Base-by-base conservation (phyloP, 2,329 filamentous ascomycete genomes). In the Ceratocystis huliohia region DNA sequence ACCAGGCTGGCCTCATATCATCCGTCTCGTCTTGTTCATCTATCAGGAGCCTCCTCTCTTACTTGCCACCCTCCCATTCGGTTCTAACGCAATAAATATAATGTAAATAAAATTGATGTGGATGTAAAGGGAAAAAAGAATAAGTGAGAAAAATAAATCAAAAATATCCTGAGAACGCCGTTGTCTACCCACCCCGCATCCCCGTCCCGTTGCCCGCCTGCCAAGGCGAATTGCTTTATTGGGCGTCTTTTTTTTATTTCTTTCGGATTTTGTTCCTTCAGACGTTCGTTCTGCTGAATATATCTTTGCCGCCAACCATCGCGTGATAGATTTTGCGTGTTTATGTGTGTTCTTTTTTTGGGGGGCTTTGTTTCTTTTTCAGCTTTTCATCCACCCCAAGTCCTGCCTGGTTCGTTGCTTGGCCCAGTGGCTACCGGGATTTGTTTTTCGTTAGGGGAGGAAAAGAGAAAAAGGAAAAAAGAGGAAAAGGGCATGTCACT, bases 51-150 rank as follows among this genome's bases (percentile, higher is more conserved):
- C 6, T 33, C 30, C 6, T 33, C 30, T 41, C 37, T 41, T 41
- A 41, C 37, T 41, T 8, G 2, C 37, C 37, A 41, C 10, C 37
- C 45, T n/a, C 45, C 45, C 20, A 48, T 10, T 48, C 45, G 5
- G 5, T 10, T 56, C 6, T 56, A 15, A 20, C 10, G 50, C 22
- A 50, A 20, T 22, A 22, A 46, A 53, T 20, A 56, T 20, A 50
- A 30, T 46, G 50, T 37, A 10, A 66, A 41, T n/a, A 22, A 41
- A 62, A 62, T 44, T 22, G 30, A 61, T 41, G 37, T 41, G 37
- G 37, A 48, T 61, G 28, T 20, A 48, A 44, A 64, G 61, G n/a
- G 28, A 17, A 67, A 67, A 67, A 64, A 22, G 65, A 57, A 56
- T 7, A 33, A 64, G 56, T 10, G 45, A 65, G 45, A 65, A 46